Evolutionary conservation across 2,329 filamentous ascomycete species (phyloP), one percentile per base, ranked within the genome.

Genomic region (Xylaria sp.): DNA sequence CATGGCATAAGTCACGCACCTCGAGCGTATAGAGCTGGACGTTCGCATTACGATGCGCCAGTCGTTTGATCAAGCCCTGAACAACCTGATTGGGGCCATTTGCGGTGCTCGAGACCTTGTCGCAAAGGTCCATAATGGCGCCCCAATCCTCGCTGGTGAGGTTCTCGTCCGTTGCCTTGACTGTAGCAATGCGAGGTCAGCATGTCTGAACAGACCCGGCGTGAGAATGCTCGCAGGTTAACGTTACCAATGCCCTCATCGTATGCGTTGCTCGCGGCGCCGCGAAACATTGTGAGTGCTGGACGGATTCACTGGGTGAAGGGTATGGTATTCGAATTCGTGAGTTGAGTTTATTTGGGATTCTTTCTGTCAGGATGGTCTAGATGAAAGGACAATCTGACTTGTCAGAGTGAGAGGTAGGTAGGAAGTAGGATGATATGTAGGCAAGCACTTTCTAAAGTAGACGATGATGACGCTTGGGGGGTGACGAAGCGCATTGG

Each of bases 11-110:
- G 23, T 30, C n/a, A 62, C 64, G 54, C 59, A 90, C 87, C 81
- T 95, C 91, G 61, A 97, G 85, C 10, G 92, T 96, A 75, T 97
- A 97, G 18, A 97, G 85, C 76, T 97, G 92, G 30, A 97, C 92
- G 74, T 97, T 96, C 64, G 92, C 92, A 75, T 97, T 97, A 67
- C 92, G 88, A 75, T 97, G 92, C 59, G 92, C 91, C 58, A 97
- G 82, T 48, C 92, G 84, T 79, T 93, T 95, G 76, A 97, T 96
- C 79, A 97, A 84, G 71, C 91, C 89, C 70, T 91, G 89, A 57
- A 95, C 90, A 11, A 87, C 91, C 78, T 95, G 90, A 78, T 93
- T 93, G 66, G 90, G 83, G 30, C 83, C 83, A 67, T 82, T 83
- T 57, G 73, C 66, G 63, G 85, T 82, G 67, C 74, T 74, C 18